These are phyloP conservation scores for Xylaria sp. DNA, from an alignment of 2,329 filamentous ascomycete genomes.

Conservation along the genomic window DNA sequence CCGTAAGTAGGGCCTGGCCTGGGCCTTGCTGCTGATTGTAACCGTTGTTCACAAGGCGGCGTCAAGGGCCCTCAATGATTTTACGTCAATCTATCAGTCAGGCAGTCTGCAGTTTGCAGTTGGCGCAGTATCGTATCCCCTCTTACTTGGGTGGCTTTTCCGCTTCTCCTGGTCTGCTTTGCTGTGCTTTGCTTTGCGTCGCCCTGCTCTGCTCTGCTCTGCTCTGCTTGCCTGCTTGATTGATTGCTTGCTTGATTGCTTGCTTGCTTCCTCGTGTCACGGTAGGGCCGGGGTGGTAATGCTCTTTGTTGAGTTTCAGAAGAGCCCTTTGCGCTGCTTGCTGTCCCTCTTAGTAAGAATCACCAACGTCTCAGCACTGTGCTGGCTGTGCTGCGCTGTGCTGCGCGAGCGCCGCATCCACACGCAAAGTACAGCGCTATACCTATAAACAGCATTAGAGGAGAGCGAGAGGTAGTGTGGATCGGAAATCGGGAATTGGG, in stretches of 20 bases:
- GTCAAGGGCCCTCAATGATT: slow-evolving; percentile 19
- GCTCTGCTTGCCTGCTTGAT: background rate
- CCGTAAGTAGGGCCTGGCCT: slow-evolving; percentile 25
- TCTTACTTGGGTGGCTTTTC: slow-evolving; percentile 5
- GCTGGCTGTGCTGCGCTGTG: slow-evolving; percentile 25
- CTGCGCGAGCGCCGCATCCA: slow-evolving; percentile 25
- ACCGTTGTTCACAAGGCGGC: slow-evolving; percentile 13
- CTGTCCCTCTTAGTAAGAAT: slow-evolving; percentile 24
- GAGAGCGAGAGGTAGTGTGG: slow-evolving; percentile 4
- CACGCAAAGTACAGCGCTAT: background rate
- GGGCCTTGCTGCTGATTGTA: slow-evolving; percentile 23
- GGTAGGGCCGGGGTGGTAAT: slow-evolving; percentile 12
- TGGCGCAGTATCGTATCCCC: slow-evolving; percentile 4
- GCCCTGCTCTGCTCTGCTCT: background rate
- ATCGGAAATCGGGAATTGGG: slow-evolving; percentile 3
- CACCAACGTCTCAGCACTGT: slow-evolving; percentile 23
- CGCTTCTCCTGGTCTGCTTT: slow-evolving; percentile 1
- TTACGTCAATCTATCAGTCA: slow-evolving; percentile 20
- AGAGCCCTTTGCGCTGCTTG: slow-evolving; percentile 15
- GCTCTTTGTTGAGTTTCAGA: slow-evolving; percentile 22
- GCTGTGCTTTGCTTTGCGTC: slow-evolving; percentile 2
- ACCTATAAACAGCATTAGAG: background rate
- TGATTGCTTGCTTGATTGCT: background rate
- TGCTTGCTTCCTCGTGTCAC: background rate
- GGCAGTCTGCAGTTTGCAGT: slow-evolving; percentile 13